Evolutionary conservation across 2,329 filamentous ascomycete species (phyloP), one percentile per base, ranked within the genome.

Genomic region (Aspergillus neoniger): DNA sequence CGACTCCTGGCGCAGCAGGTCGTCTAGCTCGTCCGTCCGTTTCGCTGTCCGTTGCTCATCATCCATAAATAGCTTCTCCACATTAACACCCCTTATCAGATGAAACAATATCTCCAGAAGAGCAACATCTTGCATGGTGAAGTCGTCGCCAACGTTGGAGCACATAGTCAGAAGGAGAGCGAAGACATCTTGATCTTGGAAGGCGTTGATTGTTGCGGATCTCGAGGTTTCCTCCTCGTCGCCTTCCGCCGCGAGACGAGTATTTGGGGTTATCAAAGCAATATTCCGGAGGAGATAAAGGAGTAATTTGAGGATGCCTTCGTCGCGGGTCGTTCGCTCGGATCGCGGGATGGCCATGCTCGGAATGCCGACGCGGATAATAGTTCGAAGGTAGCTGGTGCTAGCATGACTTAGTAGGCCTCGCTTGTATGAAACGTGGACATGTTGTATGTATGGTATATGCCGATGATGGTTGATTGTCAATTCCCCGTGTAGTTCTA

Each of bases 401-500:
- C 86, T 86, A 67, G 94, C 91, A 72, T 90, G 92, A 68, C 95
- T 92, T 66, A 99, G 85, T 44, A 97, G 88, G 5, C 89, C 88
- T 58, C 91, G 86, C 79, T 99, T 99, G 80, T 99, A 99, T 62
- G 85, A 85, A 5, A 96, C 84, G 73, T 98, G 95, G 0, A 91
- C 90, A 59, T 96, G 85, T 74, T 95, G 90, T 19, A 99, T 83
- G 58, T 95, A 95, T 1, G 95, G 92, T 43, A 93, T 86, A 77
- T 99, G 95, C 59, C 92, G 87, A 74, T 96, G 90, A 74, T 98
- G 92, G 73, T 99, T 98, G 69, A 92, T 82, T 4, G 92, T 98
- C 85, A 95, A 94, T 70, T 90, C 86, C 61, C 90, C 87, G 63
- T 86, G 83, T 61, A 93, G 87, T 63, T 96, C 91, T 70, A 96